Conservation (phyloP, 2,329 filamentous ascomycete genomes). For the Xylariaceae sp. region DNA sequence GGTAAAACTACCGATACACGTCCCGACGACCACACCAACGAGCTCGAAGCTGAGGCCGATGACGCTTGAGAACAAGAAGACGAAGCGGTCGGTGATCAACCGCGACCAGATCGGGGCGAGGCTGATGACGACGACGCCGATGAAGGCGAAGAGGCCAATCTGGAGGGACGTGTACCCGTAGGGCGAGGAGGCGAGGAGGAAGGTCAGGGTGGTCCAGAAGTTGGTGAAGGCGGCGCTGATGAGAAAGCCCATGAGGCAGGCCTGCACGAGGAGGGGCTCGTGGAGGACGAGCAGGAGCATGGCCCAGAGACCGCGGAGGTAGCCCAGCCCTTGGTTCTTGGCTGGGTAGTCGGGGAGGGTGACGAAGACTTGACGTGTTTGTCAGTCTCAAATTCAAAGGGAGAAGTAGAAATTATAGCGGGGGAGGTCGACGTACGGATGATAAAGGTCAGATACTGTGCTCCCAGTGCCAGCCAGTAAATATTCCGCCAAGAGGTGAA, state of each 20-base stretch:
- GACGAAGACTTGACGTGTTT: conserved; percentile 42
- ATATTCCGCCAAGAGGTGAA: conserved; percentile 61
- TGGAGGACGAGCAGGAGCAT: conserved; percentile 54
- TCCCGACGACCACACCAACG: conserved; percentile 59
- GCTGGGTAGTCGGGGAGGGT: conserved; percentile 67
- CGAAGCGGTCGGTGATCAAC: conserved; percentile 63
- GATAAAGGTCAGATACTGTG: conserved; percentile 58
- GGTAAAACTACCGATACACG: conserved; percentile 59
- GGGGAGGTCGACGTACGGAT: conserved; percentile 30
- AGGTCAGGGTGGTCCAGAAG: conserved; percentile 72
- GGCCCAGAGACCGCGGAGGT: conserved; percentile 53
- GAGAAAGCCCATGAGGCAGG: conserved; percentile 39
- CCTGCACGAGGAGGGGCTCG: conserved; percentile 58
- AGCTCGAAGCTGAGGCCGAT: conserved; percentile 55
- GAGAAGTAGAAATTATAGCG: too few relatives aligned
- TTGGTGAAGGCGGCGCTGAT: conserved; percentile 54
- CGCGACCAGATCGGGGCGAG: conserved; percentile 65
- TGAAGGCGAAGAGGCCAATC: conserved; percentile 74
- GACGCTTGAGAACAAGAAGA: conserved; percentile 62
- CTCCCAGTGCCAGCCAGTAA: conserved; percentile 61
- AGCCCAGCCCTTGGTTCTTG: conserved; percentile 56
- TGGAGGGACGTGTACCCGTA: conserved; percentile 62
- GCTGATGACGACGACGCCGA: conserved; percentile 65
- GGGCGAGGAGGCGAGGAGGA: conserved; percentile 64
- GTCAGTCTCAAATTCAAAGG: too few relatives aligned